Conservation (phyloP, 2,329 filamentous ascomycete genomes). For the Dichotomopilus funicola region DNA sequence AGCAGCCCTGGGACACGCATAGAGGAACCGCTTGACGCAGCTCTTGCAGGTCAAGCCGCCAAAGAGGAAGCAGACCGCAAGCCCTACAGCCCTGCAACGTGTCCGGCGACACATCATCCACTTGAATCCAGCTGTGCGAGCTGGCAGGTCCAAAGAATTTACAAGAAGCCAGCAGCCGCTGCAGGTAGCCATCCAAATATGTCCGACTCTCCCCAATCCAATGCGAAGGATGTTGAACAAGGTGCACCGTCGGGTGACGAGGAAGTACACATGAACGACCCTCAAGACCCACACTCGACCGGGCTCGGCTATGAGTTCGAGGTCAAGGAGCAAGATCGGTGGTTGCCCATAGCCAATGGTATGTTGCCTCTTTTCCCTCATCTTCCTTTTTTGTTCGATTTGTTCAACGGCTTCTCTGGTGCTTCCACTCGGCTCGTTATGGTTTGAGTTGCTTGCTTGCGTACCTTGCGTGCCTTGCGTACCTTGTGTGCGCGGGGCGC, state of each 20-base stretch:
- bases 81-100: conserved; percentile 52
- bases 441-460: too few species aligned
- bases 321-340: conserved; percentile 99
- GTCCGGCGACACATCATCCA: conserved; percentile 56
- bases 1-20: conserved; percentile 25
- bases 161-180: conserved; percentile 58
- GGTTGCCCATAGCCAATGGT: conserved; percentile 99
- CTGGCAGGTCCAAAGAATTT: conserved; percentile 49
- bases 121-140: conserved; percentile 48
- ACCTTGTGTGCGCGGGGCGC: too few species aligned
- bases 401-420: conserved; percentile 40
- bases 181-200: conserved; percentile 69
- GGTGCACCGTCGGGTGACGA: conserved; percentile 88
- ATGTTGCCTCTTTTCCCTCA: conserved; percentile 44
- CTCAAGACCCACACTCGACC: conserved; percentile 68
- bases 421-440: conserved; percentile 30
- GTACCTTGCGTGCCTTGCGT: too few species aligned
- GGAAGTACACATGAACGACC: conserved; percentile 89
- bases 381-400: conserved; percentile 26
- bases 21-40: conserved; percentile 44
- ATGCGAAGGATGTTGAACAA: conserved; percentile 91
- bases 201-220: conserved; percentile 80
- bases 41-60: conserved; percentile 47
- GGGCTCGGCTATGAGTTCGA: conserved; percentile 86
- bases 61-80: conserved; percentile 38